Evolutionary conservation across 2,329 filamentous ascomycete species (phyloP), one percentile per base, ranked within the genome.

Genomic region (Epichloe festucae): DNA sequence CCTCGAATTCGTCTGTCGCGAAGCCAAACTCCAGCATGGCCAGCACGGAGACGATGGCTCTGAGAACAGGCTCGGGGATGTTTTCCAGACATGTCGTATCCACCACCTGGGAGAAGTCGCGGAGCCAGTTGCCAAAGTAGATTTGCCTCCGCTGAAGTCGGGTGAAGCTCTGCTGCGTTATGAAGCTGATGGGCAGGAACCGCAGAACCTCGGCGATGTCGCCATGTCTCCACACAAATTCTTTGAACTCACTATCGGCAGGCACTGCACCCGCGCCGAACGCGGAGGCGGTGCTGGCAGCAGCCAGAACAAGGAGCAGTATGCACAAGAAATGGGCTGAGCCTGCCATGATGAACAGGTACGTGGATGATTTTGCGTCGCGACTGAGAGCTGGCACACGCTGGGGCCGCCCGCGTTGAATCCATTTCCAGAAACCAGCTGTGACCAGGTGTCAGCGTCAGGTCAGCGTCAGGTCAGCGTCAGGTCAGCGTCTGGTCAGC

Each of bases 1-100:
- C 86, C 62, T 89, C 86, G 59, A 88, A 90, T 60, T 89, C 86
- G 49, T 77, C 83, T 1, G 86, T 89, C 8, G 85, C 86, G 67
- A 87, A 89, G 42, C 86, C 65, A 53, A 67, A 65, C 40, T 65
- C 62, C 49, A 64, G 51, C 46, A 64, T 62, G 48, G 58, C 61
- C 50, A 64, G 38, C 17, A 64, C 60, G 47, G 61, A 61, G 17
- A 64, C 61, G 8, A 64, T 61, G 47, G 62, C 60, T 27, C 62
- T 56, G 4, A 64, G 55, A 5, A 61, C 57, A 1, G 61, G 57
- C 45, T 64, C 62, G 0, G 62, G 59, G 0, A 64, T 55, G 17
- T 60, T 64, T 10, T 64, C 62, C n/a, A 64, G 59, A 46, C 62
- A 60, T 14, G 61, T 62, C 4, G 87, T 82, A 61, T 89, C 85